Evolutionary conservation across 2,329 filamentous ascomycete genomes (phyloP).

Genomic region (Penicillium concentricum): DNA sequence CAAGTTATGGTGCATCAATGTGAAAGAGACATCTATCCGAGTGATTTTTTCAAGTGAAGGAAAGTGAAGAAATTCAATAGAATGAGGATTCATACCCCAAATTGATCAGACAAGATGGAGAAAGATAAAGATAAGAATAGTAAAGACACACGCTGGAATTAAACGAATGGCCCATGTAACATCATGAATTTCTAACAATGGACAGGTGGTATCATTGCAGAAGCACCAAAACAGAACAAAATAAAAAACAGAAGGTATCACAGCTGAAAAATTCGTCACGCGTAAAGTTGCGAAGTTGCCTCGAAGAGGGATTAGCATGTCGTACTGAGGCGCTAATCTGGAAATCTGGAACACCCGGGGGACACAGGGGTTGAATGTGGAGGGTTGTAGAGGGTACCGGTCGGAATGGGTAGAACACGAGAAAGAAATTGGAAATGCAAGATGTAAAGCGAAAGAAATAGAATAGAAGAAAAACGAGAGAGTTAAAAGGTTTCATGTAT

Average conservation of each 20-base stretch:
- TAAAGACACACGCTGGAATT: conserved; percentile 1
- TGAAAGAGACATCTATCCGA: neutral
- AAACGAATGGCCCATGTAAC: conserved; percentile 26
- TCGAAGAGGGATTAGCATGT: neutral
- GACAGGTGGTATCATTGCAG: conserved; percentile 28
- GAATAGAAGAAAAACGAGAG: neutral
- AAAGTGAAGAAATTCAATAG: neutral
- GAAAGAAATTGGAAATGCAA: neutral
- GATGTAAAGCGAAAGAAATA: neutral
- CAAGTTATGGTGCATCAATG: neutral
- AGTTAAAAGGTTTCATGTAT: conserved; percentile 1
- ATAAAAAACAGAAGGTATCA: conserved; percentile 18
- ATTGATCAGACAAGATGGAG: neutral
- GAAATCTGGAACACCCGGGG: conserved; percentile 5
- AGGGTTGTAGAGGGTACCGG: neutral
- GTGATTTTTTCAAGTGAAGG: neutral
- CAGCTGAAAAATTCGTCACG: conserved; percentile 20
- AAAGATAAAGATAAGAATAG: conserved; percentile 1
- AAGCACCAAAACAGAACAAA: conserved; percentile 4
- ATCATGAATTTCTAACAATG: conserved; percentile 26
- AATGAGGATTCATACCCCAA: neutral
- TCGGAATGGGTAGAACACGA: neutral
- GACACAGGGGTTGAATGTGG: neutral
- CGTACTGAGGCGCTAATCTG: conserved; percentile 5
- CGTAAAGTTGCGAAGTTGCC: conserved; percentile 13